phyloP scores from a whole-genome alignment of 2,329 filamentous ascomycete species.

The Fusarium transvaalense region DNA sequence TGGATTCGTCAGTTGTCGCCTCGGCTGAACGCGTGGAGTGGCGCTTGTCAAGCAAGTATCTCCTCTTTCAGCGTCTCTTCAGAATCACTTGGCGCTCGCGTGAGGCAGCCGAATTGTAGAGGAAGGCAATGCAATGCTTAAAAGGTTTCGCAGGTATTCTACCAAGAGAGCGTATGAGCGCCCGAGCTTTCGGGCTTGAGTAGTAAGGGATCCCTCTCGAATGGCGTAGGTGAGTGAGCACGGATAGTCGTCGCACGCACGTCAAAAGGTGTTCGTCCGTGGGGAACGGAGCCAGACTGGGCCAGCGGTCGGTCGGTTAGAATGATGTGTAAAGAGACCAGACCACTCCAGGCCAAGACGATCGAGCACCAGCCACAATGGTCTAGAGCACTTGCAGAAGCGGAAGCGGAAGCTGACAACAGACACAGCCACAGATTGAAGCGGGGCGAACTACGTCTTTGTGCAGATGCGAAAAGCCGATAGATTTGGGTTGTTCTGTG shows the following conservation, averaged over 20 bases:
- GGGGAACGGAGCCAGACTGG: conserved; percentile 39
- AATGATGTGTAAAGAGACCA: conserved; percentile 34
- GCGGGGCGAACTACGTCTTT: conserved; percentile 39
- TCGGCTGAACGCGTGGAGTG: conserved; percentile 45
- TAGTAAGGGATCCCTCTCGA: conserved; percentile 44
- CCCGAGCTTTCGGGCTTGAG: conserved; percentile 47
- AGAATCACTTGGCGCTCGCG: conserved; percentile 45
- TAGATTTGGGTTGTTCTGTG: conserved; percentile 2
- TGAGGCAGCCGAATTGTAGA: conserved; percentile 43
- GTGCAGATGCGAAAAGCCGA: conserved; percentile 22
- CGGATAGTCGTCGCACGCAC: conserved; percentile 47
- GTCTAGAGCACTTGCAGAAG: conserved; percentile 29
- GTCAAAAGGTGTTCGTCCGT: conserved; percentile 45
- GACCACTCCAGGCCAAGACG: conserved; percentile 26
- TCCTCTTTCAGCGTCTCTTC: conserved; percentile 42
- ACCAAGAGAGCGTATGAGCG: conserved; percentile 39
- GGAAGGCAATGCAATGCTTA: conserved; percentile 14
- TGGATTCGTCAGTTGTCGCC: conserved; percentile 30
- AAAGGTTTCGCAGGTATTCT: conserved; percentile 25
- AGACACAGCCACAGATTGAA: conserved; percentile 36
- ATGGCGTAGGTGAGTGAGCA: conserved; percentile 44
- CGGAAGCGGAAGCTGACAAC: conserved; percentile 21
- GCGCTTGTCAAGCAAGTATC: conserved; percentile 37
- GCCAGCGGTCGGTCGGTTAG: conserved; percentile 33
- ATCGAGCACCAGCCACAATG: conserved; percentile 40